phyloP scores from a whole-genome alignment of 2,329 filamentous ascomycete genomes.

The Coniochaeta prunicola region DNA sequence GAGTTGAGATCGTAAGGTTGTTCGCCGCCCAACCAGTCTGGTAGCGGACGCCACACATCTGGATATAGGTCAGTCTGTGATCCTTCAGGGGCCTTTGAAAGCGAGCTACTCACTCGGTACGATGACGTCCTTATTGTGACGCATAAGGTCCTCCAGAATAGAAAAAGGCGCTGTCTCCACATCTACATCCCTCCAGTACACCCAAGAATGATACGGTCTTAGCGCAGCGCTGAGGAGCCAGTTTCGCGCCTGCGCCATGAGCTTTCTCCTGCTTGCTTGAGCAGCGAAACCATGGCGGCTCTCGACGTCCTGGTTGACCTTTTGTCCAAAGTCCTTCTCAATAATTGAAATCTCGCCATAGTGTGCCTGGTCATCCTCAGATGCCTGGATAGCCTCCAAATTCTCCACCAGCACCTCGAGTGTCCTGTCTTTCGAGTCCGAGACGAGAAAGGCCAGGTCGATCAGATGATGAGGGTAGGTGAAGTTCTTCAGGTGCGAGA shows the following conservation, averaged over 20 bases:
- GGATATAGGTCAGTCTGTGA: constrained; percentile 16
- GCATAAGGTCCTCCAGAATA: constrained; percentile 95
- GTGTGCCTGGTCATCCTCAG: constrained; percentile 70
- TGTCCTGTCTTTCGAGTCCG: constrained; percentile 92
- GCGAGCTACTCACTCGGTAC: constrained; percentile 78
- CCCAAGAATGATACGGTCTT: constrained; percentile 94
- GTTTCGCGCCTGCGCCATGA: constrained; percentile 97
- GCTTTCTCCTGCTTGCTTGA: constrained; percentile 85
- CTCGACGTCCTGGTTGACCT: constrained; percentile 95
- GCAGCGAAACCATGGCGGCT: constrained; percentile 96
- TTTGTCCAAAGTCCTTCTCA: constrained; percentile 97
- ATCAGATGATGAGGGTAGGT: constrained; percentile 97
- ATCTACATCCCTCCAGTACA: constrained; percentile 98
- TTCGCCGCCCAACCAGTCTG: constrained; percentile 96
- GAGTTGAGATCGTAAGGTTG: constrained; percentile 98
- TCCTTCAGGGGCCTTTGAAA: constrained; percentile 3
- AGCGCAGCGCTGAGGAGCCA: constrained; percentile 93
- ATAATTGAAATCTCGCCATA: constrained; percentile 97
- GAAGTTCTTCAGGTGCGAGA: constrained; percentile 91
- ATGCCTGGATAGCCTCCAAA: constrained; percentile 71
- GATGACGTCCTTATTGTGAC: constrained; percentile 97
- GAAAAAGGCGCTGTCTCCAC: constrained; percentile 96
- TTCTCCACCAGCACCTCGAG: constrained; percentile 67
- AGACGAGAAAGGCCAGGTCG: constrained; percentile 92
- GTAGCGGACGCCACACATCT: constrained; percentile 98